A percentile compares a stretch with the other conserved stretches of the same genome.
phyloP scores from a whole-genome alignment of 768 basidiomycete species.

The Xerocomellus chrysenteron region DNA sequence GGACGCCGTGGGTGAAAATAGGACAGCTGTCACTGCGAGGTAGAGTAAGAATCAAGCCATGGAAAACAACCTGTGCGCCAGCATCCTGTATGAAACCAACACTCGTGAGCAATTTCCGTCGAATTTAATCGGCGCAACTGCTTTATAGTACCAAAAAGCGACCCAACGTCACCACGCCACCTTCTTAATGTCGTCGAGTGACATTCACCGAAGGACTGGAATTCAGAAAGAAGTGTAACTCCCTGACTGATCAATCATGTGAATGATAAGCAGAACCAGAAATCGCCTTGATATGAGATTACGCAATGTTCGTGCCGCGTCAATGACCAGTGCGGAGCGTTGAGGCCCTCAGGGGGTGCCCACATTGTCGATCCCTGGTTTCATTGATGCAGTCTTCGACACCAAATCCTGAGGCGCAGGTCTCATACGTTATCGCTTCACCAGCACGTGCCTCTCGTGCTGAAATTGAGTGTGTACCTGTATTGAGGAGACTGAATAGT shows the following conservation, averaged over 20 bases:
- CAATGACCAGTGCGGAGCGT: neutral
- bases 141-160: conserved; percentile 5
- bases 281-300: neutral
- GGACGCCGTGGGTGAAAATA: neutral
- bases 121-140: conserved; percentile 23
- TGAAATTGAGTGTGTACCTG: conserved; percentile 1
- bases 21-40: neutral
- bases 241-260: neutral
- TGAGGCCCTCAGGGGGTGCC: neutral
- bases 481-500: neutral
- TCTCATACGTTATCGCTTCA: conserved; percentile 21
- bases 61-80: conserved; percentile 5
- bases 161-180: conserved; percentile 11
- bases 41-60: conserved; percentile 5
- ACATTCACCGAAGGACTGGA: neutral
- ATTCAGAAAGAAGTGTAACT: neutral
- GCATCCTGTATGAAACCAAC: conserved; percentile 13
- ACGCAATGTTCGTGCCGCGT: neutral
- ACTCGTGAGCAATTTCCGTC: conserved; percentile 24
- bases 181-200: conserved; percentile 7
- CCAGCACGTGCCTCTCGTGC: conserved; percentile 2
- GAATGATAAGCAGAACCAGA: neutral
- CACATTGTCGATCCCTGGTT: conserved; percentile 15
- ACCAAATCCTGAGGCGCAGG: neutral
- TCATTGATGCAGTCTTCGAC: conserved; percentile 3